Evolutionary conservation across 2,329 filamentous ascomycete species (phyloP).

Genomic region (Cordyceps farinosa): DNA sequence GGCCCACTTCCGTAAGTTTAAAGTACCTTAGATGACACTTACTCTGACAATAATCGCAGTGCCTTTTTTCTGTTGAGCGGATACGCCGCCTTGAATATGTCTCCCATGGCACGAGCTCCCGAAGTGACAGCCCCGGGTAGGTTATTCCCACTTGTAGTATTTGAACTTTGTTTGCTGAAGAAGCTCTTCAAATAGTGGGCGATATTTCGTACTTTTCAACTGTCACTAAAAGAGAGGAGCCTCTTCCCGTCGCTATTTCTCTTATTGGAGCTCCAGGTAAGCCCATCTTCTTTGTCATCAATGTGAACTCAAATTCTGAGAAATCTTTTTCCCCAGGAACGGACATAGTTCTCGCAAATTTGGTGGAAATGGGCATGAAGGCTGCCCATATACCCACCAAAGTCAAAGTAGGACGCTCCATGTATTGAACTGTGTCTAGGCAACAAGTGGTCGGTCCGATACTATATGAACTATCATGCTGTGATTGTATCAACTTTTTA

Average conservation of each 20-base stretch:
- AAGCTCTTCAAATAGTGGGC: not conserved
- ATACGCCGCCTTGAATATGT: constrained; percentile 1
- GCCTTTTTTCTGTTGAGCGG: not conserved
- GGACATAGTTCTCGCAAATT: not conserved
- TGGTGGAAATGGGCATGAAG: not conserved
- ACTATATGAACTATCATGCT: too few species aligned
- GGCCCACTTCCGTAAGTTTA: not conserved
- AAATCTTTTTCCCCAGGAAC: not conserved
- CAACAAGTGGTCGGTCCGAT: too few species aligned
- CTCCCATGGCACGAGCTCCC: not conserved
- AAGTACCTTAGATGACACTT: not conserved
- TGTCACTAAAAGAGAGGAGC: not conserved
- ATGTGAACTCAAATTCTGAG: too few species aligned
- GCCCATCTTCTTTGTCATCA: not conserved
- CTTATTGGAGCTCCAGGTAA: not conserved
- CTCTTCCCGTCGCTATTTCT: not conserved
- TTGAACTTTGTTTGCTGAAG: not conserved
- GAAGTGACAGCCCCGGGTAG: not conserved
- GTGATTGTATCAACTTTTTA: too few species aligned
- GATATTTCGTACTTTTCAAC: not conserved
- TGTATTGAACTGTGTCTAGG: not conserved
- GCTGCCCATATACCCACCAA: not conserved
- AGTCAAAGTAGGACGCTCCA: not conserved
- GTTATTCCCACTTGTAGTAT: not conserved
- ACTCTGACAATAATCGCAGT: not conserved